Base-by-base conservation (phyloP, 163 green algal species). In the Coccomyxa subellipsoidea region DNA sequence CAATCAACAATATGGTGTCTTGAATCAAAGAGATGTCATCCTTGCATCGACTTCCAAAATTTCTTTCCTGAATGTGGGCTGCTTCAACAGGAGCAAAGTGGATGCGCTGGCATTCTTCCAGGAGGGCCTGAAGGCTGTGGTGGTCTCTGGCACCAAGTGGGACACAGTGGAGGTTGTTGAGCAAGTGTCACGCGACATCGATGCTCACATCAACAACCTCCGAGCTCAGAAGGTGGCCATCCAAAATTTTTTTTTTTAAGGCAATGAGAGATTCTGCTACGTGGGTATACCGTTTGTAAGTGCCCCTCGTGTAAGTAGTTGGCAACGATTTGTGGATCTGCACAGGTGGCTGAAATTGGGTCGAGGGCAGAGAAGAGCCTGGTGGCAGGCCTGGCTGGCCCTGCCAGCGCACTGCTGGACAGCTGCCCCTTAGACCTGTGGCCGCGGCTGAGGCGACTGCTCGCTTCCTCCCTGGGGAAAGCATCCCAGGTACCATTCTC, bases 401-500 rank as follows among this genome's bases (percentile, higher is more conserved):
- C 88, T 3, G 84, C 87, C 8, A 86, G 93, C 10, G 82, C 89
- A 53, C 86, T 97, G 54, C 88, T 98, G 66, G 91, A 96, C 70
- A 79, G 75, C 38, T 90, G 85, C 59, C 88, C 90, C 7, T 32
- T 78, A 21, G 88, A 96, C 73, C 80, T 97, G 59, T 98, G 95
- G 95, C 82, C 84, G 10, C 87, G 89, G 54, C 87, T 97, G 78
- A 86, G 90, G 77, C 84, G 76, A 36, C 87, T 93, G 53, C 82
- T 89, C 21, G 39, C 69, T 10, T 40, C 73, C 31, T 81, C 87
- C 36, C 73, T 73, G 37, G 75, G 31, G 35, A 78, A 75, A 38
- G 81, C 80, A 0, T 54, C 80, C 36, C 35, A 84, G 80, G 77
- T 86, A 7, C 25, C n/a, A n/a, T n/a, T n/a, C n/a, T n/a, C n/a